phyloP scores from a whole-genome alignment of 2,329 filamentous ascomycete species.

The Lecanicillium sp. region DNA sequence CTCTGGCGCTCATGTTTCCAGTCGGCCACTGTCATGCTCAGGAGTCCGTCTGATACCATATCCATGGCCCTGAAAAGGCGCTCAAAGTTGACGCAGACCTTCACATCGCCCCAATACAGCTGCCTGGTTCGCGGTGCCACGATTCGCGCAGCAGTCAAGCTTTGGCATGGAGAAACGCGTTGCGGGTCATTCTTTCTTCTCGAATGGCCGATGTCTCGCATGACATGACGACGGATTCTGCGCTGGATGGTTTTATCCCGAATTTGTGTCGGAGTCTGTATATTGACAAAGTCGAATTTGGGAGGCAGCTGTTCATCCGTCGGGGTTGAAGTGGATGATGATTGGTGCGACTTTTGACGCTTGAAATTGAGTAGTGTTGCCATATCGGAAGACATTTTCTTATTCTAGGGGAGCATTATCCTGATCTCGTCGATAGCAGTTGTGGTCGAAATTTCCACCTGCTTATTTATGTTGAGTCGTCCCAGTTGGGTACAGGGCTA shows the following conservation, averaged over 20 bases:
- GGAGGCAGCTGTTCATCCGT: too few species aligned
- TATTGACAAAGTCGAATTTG: too few species aligned
- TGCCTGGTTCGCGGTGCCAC: constrained; percentile 3
- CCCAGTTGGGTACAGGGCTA: too few species aligned
- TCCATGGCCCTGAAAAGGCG: constrained; percentile 19
- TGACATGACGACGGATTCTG: constrained; percentile 21
- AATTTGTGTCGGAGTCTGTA: background rate
- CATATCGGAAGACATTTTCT: too few species aligned
- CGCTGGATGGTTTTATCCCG: constrained; percentile 16
- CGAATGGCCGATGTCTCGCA: constrained; percentile 18
- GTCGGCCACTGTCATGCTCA: constrained; percentile 16
- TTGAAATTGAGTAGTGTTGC: too few species aligned
- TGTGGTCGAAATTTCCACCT: too few species aligned
- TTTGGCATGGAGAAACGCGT: background rate
- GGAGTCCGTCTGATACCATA: constrained; percentile 17
- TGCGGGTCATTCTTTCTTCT: constrained; percentile 7
- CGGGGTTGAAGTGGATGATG: too few species aligned
- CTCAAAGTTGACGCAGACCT: constrained; percentile 18
- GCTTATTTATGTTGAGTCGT: too few species aligned
- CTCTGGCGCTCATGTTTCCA: background rate
- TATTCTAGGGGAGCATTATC: too few species aligned
- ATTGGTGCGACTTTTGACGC: too few species aligned
- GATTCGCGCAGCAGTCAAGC: too few species aligned
- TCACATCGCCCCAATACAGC: constrained; percentile 18
- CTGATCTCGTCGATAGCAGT: too few species aligned